Base-by-base conservation (phyloP, 2,329 filamentous ascomycete genomes). In the Apiospora arundinis region DNA sequence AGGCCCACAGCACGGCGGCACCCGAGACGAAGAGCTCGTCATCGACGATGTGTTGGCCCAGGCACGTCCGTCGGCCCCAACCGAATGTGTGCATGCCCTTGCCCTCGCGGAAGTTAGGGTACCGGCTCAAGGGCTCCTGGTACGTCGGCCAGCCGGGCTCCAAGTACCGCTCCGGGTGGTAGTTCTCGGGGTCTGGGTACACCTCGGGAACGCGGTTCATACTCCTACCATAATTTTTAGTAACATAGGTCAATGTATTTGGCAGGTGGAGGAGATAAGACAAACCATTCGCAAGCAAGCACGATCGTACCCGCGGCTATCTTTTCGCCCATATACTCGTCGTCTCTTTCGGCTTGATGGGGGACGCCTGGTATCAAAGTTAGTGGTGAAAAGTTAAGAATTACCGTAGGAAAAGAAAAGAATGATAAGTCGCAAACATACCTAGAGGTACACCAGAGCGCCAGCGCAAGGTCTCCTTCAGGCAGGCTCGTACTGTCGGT, bases 111-210 rank as follows among this genome's bases (percentile, higher is more conserved):
- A 92, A 86, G 78, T 87, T 90, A 21, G 91, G 90, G 76, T 88
- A 91, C 70, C 86, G 85, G 1, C 86, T 86, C n/a, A 92, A 84
- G 0, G 90, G 90, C 76, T 89, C 89, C 76, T 91, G 88, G 81
- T 88, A 92, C 0, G 90, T 91, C 0, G 90, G 90, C 85, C 87
- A 92, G 25, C 81, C 82, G n/a, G 87, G 80, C 74, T 91, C 87
- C 14, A 92, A 84, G 83, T 88, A 92, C 49, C 90, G 86, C 74
- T 91, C 89, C 0, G 91, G 90, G 40, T 84, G 86, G 81, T 86
- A 92, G 74, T 81, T 85, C 67, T 92, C 89, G n/a, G 89, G 87
- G 75, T 92, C 87, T 1, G 89, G 89, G 76, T 92, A 92, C 70
- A 85, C 87, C 46, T 80, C 81, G 1, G 86, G 84, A 73, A 91